Conservation (phyloP, 257 asterid genomes). For the Catharanthus roseus region DNA sequence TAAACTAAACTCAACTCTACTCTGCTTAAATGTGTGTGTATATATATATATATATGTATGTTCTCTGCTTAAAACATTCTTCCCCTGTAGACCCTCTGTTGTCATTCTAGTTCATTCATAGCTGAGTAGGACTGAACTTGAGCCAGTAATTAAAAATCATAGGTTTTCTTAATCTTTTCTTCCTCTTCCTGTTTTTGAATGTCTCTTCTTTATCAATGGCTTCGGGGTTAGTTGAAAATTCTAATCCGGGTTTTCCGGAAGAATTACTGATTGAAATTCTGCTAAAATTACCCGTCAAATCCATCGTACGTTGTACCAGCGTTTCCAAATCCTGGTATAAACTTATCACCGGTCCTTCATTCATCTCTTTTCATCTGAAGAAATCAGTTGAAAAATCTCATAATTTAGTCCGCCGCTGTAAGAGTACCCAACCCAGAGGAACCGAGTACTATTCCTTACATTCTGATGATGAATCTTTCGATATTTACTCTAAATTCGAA, state of each 20-base stretch:
- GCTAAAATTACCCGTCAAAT: not conserved
- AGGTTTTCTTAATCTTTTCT: too few species aligned
- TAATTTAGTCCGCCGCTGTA: not conserved
- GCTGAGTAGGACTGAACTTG: too few species aligned
- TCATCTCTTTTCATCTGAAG: not conserved
- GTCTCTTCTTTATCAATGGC: not conserved
- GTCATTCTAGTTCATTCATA: too few species aligned
- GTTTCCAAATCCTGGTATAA: not conserved
- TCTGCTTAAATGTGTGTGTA: too few species aligned
- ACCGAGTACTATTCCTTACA: not conserved
- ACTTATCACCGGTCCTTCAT: not conserved
- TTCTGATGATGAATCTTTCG: not conserved
- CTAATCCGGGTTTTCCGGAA: not conserved
- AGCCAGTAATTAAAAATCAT: too few species aligned
- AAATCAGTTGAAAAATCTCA: not conserved
- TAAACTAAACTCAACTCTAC: too few species aligned
- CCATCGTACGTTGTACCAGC: not conserved
- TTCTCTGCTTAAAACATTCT: too few species aligned
- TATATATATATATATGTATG: too few species aligned
- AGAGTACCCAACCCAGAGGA: not conserved
- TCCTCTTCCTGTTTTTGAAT: too few species aligned
- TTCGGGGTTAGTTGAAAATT: not conserved
- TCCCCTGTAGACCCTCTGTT: too few species aligned
- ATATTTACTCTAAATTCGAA: not conserved
- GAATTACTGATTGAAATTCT: not conserved